Base-by-base conservation (phyloP, 768 basidiomycete species). In the Termitomyces sp. region DNA sequence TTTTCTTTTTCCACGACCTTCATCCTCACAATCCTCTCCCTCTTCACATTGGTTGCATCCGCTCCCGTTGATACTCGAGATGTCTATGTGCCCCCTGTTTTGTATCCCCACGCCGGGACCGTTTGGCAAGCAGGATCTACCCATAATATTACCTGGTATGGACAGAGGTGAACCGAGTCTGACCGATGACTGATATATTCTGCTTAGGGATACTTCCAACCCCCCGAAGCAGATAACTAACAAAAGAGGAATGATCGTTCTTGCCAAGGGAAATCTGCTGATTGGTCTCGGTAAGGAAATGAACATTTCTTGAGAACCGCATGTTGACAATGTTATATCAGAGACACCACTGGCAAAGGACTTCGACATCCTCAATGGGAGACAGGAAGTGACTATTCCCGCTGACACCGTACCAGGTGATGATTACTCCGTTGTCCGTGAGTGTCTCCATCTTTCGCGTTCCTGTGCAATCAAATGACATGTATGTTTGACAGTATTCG, bases 201-300 rank as follows among this genome's bases (percentile, higher is more conserved):
- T 26, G 47, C 40, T 41, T 60, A 77, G 77, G 77, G 68, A 81
- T 58, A 71, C 66, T 7, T 71, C 77, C 20, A 61, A 66, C 54
- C 56, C 72, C 30, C 82, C 82, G 0, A 55, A 58, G 4, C 65
- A 82, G 56, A 78, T 84, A 60, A 83, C 82, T 22, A 83, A 83
- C 64, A 63, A 65, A 41, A 33, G 57, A 3, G 82, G 82, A 33
- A 28, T 49, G 55, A 72, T 84, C 54, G 68, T 72, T 50, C 72
- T 84, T 36, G 74, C 80, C 50, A 68, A 71, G 33, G 70, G 65
- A 5, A 58, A 55, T 49, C n/a, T 54, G 18, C 47, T 64, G 7
- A 73, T 74, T 4, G 69, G 69, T 20, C 68, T 72, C 46, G 33
- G 73, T 74, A 50, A 60, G 70, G 33, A 47, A 41, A 54, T 13